A percentile compares a stretch with the other conserved stretches of the same genome.
Evolutionary conservation across 768 basidiomycete genomes (phyloP).

Genomic region (Xanthoconium stramineum): DNA sequence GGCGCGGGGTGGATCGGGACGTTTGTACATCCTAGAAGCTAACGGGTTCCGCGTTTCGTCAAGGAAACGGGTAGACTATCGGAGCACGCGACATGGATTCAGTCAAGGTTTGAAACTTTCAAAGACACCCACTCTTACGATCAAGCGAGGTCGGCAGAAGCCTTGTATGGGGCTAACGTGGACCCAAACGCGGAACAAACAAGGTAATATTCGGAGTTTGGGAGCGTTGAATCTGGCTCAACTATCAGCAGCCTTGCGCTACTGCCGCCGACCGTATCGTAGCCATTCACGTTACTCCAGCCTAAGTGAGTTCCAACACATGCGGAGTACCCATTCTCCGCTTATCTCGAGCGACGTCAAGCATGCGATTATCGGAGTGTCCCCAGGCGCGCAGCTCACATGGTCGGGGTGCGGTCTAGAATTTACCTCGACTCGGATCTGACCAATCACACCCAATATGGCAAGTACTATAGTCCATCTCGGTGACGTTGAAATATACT

Average conservation of each 20-base stretch:
- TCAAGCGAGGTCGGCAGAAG: not conserved
- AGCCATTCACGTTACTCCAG: not conserved
- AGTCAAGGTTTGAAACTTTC: constrained; percentile 6
- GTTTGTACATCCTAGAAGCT: not conserved
- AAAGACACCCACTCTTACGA: not conserved
- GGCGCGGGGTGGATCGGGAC: constrained; percentile 12
- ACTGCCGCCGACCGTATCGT: not conserved
- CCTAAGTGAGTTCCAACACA: not conserved
- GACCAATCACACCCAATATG: not conserved
- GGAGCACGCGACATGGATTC: not conserved
- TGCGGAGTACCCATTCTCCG: not conserved
- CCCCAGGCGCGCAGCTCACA: not conserved
- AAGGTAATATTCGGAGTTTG: not conserved
- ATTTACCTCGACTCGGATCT: not conserved
- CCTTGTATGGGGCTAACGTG: not conserved
- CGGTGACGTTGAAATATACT: not conserved
- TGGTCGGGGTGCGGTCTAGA: not conserved
- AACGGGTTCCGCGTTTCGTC: not conserved
- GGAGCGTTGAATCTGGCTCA: not conserved
- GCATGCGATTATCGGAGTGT: not conserved
- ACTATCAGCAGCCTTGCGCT: too few relatives aligned
- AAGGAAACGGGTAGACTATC: constrained; percentile 1
- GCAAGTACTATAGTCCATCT: not conserved
- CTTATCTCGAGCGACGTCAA: not conserved
- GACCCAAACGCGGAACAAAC: not conserved